Evolutionary conservation across 768 basidiomycete species (phyloP), one percentile per base, ranked within the genome.

Genomic region (Xerocomus brunneocitrinus): DNA sequence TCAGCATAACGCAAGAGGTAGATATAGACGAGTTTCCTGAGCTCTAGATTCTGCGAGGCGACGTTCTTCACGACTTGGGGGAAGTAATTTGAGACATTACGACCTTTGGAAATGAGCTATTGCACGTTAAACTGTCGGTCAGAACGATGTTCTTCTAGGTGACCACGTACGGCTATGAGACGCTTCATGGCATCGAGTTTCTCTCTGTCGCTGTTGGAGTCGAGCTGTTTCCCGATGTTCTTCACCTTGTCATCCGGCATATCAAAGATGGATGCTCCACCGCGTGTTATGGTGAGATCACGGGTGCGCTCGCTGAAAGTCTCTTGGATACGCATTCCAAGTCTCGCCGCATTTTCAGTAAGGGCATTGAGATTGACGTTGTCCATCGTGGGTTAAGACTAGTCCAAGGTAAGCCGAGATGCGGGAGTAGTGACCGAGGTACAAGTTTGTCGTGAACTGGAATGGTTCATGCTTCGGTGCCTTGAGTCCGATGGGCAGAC

Each of bases 11-110:
- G 87, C 42, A 98, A 76, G 58, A 99, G 85, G 74, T 95, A 99
- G 58, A 98, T 95, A 71, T 98, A 98, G 36, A 98, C 93, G 49
- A 99, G 84, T 72, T 98, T 98, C 54, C 95, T 85, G 62, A 95
- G 87, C 70, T 97, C 93, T 46, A 98, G 83, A 65, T 91, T 91
- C 51, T 84, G 83, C 3, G 93, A 90, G 2, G 92, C 92, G 38
- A 98, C 95, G 62, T 95, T 95, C 76, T 95, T 98, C 62, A 98
- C 94, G 27, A 99, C 97, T 65, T 90, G 89, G 5, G 97, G 90
- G 64, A 98, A 98, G 79, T 93, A 95, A 56, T 87, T 82, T 25
- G 94, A 87, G 58, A 97, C 91, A 59, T 92, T 87, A 50, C 91
- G 85, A 46, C 87, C 86, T 75, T 95, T 95, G 36, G 91, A 93